A percentile compares a stretch with the other conserved stretches of the same genome.
phyloP scores from a whole-genome alignment of 192 early-diverging fungal genomes.

The Oehlia diaphana region DNA sequence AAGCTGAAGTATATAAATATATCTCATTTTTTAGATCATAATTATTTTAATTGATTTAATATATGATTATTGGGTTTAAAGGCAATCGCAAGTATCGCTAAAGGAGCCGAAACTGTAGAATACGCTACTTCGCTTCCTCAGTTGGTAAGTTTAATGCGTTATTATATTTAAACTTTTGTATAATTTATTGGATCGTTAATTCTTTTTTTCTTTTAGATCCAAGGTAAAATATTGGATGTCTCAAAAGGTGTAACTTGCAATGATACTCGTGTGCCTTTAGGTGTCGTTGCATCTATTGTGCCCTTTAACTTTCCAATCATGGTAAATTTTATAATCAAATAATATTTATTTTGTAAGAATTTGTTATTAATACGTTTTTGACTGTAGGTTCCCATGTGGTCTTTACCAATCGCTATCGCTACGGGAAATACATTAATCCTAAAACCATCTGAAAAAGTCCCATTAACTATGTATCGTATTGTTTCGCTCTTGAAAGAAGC shows the following conservation, averaged over 20 bases:
- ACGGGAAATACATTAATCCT: slow-evolving; percentile 70
- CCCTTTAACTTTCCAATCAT: slow-evolving; percentile 87
- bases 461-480: slow-evolving; percentile 74
- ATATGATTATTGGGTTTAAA: neutral
- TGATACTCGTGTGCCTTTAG: slow-evolving; percentile 65
- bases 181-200: neutral
- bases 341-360: neutral
- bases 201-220: slow-evolving; percentile 6
- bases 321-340: slow-evolving; percentile 15
- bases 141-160: slow-evolving; percentile 31
- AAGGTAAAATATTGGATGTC: slow-evolving; percentile 65
- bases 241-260: slow-evolving; percentile 65
- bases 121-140: slow-evolving; percentile 71
- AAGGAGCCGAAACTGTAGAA: slow-evolving; percentile 80
- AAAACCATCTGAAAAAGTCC: slow-evolving; percentile 83
- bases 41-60: neutral
- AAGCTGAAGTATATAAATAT: slow-evolving; percentile 43
- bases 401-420: slow-evolving; percentile 72
- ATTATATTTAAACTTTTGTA: neutral
- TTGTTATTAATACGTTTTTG: neutral
- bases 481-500: slow-evolving; percentile 56
- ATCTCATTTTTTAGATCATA: no score
- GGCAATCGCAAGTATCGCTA: slow-evolving; percentile 69
- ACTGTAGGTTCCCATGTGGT: slow-evolving; percentile 71
- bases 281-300: slow-evolving; percentile 77